These are phyloP conservation scores for Aspergillus neoniger DNA, from an alignment of 2,329 filamentous ascomycete species.

Conservation along the genomic window DNA sequence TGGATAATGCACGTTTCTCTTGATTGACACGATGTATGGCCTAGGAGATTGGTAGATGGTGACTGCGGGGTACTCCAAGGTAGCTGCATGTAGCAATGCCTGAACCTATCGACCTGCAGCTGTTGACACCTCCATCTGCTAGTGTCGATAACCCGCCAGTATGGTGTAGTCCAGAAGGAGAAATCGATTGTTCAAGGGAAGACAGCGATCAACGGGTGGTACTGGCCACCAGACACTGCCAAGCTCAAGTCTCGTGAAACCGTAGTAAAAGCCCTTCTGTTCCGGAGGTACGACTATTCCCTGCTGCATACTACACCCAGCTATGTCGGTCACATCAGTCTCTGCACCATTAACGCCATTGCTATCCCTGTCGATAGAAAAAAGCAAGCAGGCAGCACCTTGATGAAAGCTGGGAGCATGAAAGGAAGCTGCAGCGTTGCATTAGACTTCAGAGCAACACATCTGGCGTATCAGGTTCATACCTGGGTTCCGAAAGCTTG, in stretches of 20 bases:
- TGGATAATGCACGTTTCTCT: neutral
- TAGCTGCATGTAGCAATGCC: slow-evolving; percentile 9
- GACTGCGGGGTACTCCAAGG: neutral
- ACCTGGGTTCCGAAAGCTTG: neutral
- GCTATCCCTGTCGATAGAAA: neutral
- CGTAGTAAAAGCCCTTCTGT: neutral
- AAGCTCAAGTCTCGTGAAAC: neutral
- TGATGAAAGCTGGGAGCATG: too few species aligned
- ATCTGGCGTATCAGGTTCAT: neutral
- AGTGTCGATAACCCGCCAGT: neutral
- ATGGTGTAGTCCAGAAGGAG: neutral
- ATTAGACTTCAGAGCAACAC: neutral
- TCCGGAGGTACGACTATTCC: neutral
- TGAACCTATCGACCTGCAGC: neutral
- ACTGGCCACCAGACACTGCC: neutral
- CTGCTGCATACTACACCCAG: neutral
- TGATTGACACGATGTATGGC: neutral
- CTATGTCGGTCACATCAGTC: neutral
- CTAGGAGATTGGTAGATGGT: neutral
- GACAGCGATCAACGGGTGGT: neutral
- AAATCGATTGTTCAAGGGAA: neutral
- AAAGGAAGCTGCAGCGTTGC: neutral
- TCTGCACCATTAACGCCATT: neutral
- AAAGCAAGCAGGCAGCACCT: too few species aligned
- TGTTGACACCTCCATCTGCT: neutral